Evolutionary conservation across 2,329 filamentous ascomycete species (phyloP).

Genomic region (Stemphylium vesicarium): DNA sequence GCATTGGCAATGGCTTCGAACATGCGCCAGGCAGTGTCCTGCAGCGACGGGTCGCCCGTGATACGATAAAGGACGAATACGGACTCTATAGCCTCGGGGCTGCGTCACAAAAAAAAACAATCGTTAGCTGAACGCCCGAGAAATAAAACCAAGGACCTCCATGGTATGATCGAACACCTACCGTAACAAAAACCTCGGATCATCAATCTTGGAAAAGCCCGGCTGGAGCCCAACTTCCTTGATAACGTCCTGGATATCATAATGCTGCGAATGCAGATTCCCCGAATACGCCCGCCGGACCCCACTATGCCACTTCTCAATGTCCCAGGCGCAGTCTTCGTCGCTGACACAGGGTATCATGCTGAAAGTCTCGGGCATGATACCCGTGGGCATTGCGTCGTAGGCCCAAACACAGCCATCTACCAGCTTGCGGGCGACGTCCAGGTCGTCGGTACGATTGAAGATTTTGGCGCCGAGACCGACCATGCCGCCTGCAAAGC

Average conservation of each 20-base stretch:
- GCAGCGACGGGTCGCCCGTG: slow-evolving; percentile 76
- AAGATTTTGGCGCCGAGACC: slow-evolving; percentile 61
- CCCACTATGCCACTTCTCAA: slow-evolving; percentile 52
- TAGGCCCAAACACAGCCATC: slow-evolving; percentile 65
- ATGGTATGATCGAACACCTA: too few species aligned
- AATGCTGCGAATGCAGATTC: slow-evolving; percentile 14
- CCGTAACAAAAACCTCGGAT: slow-evolving; percentile 52
- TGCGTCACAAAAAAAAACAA: slow-evolving; percentile 45
- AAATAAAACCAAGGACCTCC: too few species aligned
- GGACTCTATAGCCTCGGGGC: slow-evolving; percentile 85
- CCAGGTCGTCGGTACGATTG: slow-evolving; percentile 56
- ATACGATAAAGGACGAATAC: slow-evolving; percentile 92
- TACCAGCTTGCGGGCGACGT: slow-evolving; percentile 57
- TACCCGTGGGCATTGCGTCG: slow-evolving; percentile 55
- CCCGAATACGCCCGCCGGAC: slow-evolving; percentile 33
- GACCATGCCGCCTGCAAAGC: slow-evolving; percentile 64
- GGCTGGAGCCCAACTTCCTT: slow-evolving; percentile 49
- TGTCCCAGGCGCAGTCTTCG: slow-evolving; percentile 52
- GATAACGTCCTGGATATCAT: slow-evolving; percentile 40
- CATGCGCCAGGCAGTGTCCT: slow-evolving; percentile 87
- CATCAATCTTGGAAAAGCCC: slow-evolving; percentile 49
- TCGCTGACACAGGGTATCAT: slow-evolving; percentile 52
- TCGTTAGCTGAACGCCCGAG: too few species aligned
- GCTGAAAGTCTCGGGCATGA: slow-evolving; percentile 61
- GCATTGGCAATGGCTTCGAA: slow-evolving; percentile 72